These are phyloP conservation scores for Crucihimalaya himalaica DNA, from an alignment of 345 rosid genomes.

Conservation along the genomic window DNA sequence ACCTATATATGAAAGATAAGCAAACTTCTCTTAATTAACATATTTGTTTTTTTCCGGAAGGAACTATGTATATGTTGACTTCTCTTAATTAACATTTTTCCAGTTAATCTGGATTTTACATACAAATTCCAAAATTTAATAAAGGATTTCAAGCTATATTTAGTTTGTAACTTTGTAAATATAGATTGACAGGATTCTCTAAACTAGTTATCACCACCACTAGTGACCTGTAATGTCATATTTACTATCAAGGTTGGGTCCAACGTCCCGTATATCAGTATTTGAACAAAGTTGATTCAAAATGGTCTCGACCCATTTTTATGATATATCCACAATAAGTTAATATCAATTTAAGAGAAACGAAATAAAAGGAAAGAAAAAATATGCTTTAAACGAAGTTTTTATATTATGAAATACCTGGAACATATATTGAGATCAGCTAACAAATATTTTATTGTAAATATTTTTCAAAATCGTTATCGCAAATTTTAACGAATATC, in stretches of 20 bases:
- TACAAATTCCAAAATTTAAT: neutral
- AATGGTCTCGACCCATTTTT: neutral
- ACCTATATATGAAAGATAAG: neutral
- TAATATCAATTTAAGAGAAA: neutral
- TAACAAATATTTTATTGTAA: neutral
- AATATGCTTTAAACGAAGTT: neutral
- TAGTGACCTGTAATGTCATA: neutral
- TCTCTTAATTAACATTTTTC: neutral
- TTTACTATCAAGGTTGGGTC: neutral
- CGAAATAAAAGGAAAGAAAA: neutral
- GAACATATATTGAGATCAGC: neutral
- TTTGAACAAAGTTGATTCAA: neutral
- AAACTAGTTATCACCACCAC: neutral
- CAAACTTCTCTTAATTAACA: neutral
- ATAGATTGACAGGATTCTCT: neutral
- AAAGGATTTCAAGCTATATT: neutral
- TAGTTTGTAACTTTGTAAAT: neutral
- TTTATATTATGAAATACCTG: neutral
- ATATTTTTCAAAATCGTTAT: neutral
- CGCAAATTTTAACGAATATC: conserved; percentile 28
- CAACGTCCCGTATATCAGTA: neutral
- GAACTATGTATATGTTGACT: neutral
- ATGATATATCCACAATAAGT: neutral
- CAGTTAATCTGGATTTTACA: neutral
- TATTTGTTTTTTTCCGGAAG: neutral